phyloP scores from a whole-genome alignment of 805 yeast genomes.

The Pichia phayaonensis region DNA sequence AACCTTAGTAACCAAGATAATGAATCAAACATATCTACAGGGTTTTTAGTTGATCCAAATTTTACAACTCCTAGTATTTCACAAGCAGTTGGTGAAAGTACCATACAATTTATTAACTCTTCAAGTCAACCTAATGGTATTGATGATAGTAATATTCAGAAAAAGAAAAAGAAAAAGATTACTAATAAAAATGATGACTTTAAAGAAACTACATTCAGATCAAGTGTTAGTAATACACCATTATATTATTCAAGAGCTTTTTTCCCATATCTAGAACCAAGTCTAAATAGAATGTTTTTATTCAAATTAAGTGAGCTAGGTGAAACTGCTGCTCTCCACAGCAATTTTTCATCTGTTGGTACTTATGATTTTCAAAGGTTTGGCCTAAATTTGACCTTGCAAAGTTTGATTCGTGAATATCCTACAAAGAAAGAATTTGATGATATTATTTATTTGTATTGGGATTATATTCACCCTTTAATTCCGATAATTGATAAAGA shows the following conservation, averaged over 20 bases:
- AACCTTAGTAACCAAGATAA: background rate
- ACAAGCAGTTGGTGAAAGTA: background rate
- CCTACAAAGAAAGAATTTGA: constrained; percentile 10
- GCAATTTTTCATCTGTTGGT: constrained; percentile 1
- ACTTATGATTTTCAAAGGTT: constrained; percentile 5
- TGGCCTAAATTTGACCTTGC: background rate
- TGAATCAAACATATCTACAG: background rate
- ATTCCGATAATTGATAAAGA: constrained; percentile 11
- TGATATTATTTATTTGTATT: constrained; percentile 6
- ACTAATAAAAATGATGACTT: background rate
- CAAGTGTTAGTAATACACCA: constrained; percentile 3
- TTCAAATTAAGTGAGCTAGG: constrained; percentile 10
- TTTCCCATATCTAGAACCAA: constrained; percentile 11
- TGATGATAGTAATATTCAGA: background rate
- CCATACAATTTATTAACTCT: background rate
- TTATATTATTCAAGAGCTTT: constrained; percentile 13
- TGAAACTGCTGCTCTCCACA: background rate
- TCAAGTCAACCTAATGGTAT: background rate
- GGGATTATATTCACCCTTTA: constrained; percentile 12
- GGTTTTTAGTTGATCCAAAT: background rate
- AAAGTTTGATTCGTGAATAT: constrained; percentile 4
- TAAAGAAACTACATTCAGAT: background rate
- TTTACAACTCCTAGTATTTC: background rate
- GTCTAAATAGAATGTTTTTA: constrained; percentile 9
- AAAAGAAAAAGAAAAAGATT: background rate